Evolutionary conservation across 257 asterid species (phyloP).

Genomic region (Oldenlandia corymbosa): DNA sequence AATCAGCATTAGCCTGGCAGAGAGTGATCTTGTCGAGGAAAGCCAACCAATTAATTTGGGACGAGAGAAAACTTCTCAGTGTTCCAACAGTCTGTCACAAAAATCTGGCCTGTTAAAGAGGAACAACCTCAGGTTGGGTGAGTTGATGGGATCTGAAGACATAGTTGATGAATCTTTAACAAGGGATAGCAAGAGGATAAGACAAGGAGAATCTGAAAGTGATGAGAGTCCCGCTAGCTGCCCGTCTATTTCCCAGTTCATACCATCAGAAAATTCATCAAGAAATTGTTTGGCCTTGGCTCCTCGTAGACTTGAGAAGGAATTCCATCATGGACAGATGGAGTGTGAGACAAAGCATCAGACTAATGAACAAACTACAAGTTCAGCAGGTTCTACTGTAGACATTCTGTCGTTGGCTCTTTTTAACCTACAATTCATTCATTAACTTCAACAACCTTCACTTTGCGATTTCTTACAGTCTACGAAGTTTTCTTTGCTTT

Average conservation of each 20-base stretch:
- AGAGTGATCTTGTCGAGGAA: constrained; percentile 16
- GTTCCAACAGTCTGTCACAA: constrained; percentile 7
- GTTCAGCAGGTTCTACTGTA: constrained; percentile 5
- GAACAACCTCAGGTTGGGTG: constrained; percentile 19
- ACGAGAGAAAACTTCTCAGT: constrained; percentile 20
- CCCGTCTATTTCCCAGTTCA: not conserved
- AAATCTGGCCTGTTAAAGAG: constrained; percentile 12
- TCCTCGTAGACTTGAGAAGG: constrained; percentile 1
- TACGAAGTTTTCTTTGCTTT: constrained; percentile 15
- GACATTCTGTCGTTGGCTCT: not conserved
- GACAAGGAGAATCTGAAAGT: constrained; percentile 29
- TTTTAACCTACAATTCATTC: constrained; percentile 1
- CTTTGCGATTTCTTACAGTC: constrained; percentile 23
- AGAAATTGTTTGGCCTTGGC: constrained; percentile 5
- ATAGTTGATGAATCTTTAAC: constrained; percentile 15
- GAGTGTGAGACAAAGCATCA: not conserved
- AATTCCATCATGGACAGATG: not conserved
- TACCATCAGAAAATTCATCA: not conserved
- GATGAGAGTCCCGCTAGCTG: constrained; percentile 14
- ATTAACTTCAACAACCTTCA: not conserved
- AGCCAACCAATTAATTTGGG: constrained; percentile 11
- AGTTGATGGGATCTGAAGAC: constrained; percentile 19
- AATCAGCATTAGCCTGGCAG: constrained; percentile 2
- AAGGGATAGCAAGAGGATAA: constrained; percentile 30
- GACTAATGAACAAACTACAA: constrained; percentile 1